A percentile compares a stretch with the other conserved stretches of the same genome.
Evolutionary conservation across 2,329 filamentous ascomycete species (phyloP).

Genomic region (Fonsecaea pedrosoi): DNA sequence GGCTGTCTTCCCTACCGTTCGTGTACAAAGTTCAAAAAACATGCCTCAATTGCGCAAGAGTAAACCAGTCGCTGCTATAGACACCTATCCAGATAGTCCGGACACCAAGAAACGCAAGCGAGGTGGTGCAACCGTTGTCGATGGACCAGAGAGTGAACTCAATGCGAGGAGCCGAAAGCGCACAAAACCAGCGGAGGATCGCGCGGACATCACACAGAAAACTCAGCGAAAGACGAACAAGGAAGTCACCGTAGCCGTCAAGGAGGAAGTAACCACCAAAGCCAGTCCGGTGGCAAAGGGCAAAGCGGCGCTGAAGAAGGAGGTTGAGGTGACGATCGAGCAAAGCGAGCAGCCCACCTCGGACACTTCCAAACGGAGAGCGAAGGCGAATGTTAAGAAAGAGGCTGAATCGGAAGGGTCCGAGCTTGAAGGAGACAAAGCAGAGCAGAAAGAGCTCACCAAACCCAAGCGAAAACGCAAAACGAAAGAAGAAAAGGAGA

Average conservation of each 20-base stretch:
- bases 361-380: background rate
- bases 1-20: background rate
- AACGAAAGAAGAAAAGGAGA: constrained; percentile 63
- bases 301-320: constrained; percentile 18
- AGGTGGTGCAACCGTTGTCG: background rate
- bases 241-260: constrained; percentile 8
- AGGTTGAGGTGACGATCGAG: constrained; percentile 14
- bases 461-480: constrained; percentile 54
- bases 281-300: constrained; percentile 13
- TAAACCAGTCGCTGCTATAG: background rate
- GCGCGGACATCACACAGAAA: background rate
- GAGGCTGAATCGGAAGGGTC: constrained; percentile 21
- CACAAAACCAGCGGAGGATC: constrained; percentile 11
- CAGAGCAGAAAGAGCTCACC: constrained; percentile 9
- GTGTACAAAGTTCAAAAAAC: background rate
- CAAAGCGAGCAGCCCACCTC: constrained; percentile 7
- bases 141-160: background rate
- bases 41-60: constrained; percentile 26
- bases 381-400: constrained; percentile 4
- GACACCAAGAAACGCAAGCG: constrained; percentile 28
- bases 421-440: constrained; percentile 11
- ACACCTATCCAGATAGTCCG: background rate
- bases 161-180: constrained; percentile 18
- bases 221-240: background rate
- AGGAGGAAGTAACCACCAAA: constrained; percentile 3